Evolutionary conservation across 2,329 filamentous ascomycete species (phyloP).

Genomic region (Chaetothyriales sp.): DNA sequence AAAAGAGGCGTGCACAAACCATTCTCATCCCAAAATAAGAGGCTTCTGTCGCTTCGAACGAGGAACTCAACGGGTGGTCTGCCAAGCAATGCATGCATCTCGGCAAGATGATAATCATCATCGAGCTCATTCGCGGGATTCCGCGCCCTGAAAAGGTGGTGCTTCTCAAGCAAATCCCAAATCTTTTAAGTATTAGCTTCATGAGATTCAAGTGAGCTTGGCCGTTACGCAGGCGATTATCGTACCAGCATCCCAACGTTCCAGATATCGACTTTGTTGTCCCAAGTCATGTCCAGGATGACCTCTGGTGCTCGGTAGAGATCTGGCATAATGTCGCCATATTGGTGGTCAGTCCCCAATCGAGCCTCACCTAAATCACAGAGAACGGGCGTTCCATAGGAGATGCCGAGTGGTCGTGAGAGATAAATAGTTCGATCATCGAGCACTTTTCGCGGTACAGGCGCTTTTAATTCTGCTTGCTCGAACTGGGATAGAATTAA

Average conservation of each 20-base stretch:
- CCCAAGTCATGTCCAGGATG: slow-evolving; percentile 20
- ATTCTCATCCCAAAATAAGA: not conserved
- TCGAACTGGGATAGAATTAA: slow-evolving; percentile 19
- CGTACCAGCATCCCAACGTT: slow-evolving; percentile 19
- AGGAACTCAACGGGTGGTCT: not conserved
- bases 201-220: not conserved
- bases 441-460: slow-evolving; percentile 17
- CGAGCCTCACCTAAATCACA: slow-evolving; percentile 19
- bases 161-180: not conserved
- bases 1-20: not conserved
- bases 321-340: slow-evolving; percentile 17
- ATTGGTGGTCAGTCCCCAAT: slow-evolving; percentile 10
- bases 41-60: not conserved
- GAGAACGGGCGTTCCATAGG: slow-evolving; percentile 15
- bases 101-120: too few species aligned
- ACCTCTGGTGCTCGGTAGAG: slow-evolving; percentile 21
- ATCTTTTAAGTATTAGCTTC: not conserved
- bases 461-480: slow-evolving; percentile 15
- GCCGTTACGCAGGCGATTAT: not conserved
- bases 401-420: slow-evolving; percentile 10
- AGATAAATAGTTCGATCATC: slow-evolving; percentile 19
- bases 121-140: not conserved
- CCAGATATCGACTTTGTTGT: slow-evolving; percentile 20
- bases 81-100: not conserved
- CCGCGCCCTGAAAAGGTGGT: not conserved